Percentiles rank a stretch among this genome's conserved stretches.
Conservation (phyloP, 2,329 filamentous ascomycete genomes). For the Paecilomyces sp. region DNA sequence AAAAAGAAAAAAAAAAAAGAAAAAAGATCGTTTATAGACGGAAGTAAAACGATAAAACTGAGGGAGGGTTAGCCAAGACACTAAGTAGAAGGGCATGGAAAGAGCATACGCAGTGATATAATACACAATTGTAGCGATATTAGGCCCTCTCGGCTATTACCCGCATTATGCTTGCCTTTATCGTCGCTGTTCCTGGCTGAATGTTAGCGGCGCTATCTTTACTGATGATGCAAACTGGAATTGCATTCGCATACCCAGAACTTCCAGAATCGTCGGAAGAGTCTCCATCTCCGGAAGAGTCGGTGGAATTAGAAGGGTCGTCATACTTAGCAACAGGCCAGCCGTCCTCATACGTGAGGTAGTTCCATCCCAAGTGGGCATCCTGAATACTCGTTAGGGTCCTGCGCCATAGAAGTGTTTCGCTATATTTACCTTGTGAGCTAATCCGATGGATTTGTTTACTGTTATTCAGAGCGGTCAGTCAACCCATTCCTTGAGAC, state of each 20-base stretch:
- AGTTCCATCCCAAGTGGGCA: conserved; percentile 30
- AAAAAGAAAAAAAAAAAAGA: neutral
- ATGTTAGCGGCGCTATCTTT: neutral
- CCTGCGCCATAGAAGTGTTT: neutral
- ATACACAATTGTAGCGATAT: neutral
- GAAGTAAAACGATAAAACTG: neutral
- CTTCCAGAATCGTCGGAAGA: neutral
- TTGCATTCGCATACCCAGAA: neutral
- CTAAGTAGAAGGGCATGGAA: neutral
- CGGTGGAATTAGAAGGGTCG: neutral
- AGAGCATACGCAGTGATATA: neutral
- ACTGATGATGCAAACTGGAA: neutral
- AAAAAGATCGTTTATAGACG: neutral
- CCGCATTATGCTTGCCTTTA: neutral
- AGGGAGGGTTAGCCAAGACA: neutral
- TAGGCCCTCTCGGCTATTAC: neutral
- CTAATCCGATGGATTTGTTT: conserved; percentile 25
- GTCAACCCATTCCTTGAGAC: neutral
- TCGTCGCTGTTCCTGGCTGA: neutral
- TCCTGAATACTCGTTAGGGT: conserved; percentile 15
- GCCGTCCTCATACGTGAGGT: conserved; percentile 28
- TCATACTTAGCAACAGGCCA: conserved; percentile 20
- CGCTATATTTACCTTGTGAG: conserved; percentile 15
- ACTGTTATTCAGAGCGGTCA: conserved; percentile 12
- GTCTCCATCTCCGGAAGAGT: too few relatives aligned